Evolutionary conservation across 495 filamentous ascomycete species (phyloP), one percentile per base, ranked within the genome.

Genomic region (Chaetomium cochliodes): DNA sequence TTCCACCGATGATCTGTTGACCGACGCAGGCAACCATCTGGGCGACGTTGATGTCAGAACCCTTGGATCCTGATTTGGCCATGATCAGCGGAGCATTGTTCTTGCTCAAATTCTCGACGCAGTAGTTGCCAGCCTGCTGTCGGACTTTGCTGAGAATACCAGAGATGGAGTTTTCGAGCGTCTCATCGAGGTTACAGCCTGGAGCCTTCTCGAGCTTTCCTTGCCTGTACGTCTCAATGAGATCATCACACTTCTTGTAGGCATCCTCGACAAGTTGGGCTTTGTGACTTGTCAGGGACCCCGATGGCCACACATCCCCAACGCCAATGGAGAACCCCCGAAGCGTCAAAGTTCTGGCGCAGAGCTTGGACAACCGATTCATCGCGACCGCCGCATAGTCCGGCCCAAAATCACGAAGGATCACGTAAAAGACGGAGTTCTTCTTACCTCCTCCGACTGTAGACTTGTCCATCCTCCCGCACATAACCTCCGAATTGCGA

Each of bases 11-110:
- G 82, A 97, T 97, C 70, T 98, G 94, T 75, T 98, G 94, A 64
- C 94, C 94, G 68, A 98, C 94, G 67, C 92, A 88, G 41, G 96
- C 92, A 74, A 98, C 88, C 94, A 98, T 98, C 80, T 98, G 94
- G 26, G 96, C 93, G 55, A 98, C 94, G 80, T 98, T 98, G 82
- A 98, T 96, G 72, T 88, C 89, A 2, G 92, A 96, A 70, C 94
- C 85, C 77, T 98, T 98, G 44, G 94, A 97, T 39, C 94, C 94
- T 11, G 91, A 97, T 51, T 90, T 96, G 53, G 94, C 94, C 94
- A 98, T 98, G 80, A 96, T 89, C 69, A 97, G 80, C 12, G 94
- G 92, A 3, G 94, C 88, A 71, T 98, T 98, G 80, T 92, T 92
- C 65, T 86, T 90, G 79, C 91, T 94, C 59, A 98, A 82, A 58